phyloP scores from a whole-genome alignment of 2,329 filamentous ascomycete species.

The Ceratocystis variospora region DNA sequence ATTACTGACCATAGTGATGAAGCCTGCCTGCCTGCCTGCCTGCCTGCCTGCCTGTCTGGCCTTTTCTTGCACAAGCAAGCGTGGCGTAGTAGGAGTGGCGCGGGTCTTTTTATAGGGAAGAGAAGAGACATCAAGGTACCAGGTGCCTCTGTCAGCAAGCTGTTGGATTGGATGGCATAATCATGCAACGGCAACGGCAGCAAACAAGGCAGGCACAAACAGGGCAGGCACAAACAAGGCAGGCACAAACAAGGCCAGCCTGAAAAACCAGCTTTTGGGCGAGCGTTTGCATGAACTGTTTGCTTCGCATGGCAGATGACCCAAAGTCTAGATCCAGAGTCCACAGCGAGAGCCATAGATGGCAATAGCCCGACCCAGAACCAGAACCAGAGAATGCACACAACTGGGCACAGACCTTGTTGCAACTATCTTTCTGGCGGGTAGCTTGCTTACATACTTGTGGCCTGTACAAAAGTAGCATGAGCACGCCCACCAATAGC shows the following conservation, averaged over 20 bases:
- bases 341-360: too few relatives aligned
- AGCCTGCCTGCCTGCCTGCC: too few relatives aligned
- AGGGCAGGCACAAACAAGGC: neutral
- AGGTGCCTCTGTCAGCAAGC: neutral
- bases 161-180: neutral
- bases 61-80: too few relatives aligned
- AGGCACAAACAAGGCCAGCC: neutral
- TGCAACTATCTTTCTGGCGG: neutral
- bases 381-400: neutral
- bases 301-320: neutral
- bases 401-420: neutral
- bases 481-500: neutral
- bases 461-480: neutral
- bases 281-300: neutral
- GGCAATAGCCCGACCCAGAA: too few relatives aligned
- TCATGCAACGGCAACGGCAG: neutral
- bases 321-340: too few relatives aligned
- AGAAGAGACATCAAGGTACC: neutral
- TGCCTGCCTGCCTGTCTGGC: too few relatives aligned
- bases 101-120: conserved; percentile 1
- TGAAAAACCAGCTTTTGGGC: neutral
- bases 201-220: neutral
- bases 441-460: neutral
- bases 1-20: too few relatives aligned
- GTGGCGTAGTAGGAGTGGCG: neutral